A percentile compares a stretch with the other conserved stretches of the same genome.
These are phyloP conservation scores for Phytophthora kernoviae DNA, from an alignment of 352 stramenopile genomes.

Conservation along the genomic window DNA sequence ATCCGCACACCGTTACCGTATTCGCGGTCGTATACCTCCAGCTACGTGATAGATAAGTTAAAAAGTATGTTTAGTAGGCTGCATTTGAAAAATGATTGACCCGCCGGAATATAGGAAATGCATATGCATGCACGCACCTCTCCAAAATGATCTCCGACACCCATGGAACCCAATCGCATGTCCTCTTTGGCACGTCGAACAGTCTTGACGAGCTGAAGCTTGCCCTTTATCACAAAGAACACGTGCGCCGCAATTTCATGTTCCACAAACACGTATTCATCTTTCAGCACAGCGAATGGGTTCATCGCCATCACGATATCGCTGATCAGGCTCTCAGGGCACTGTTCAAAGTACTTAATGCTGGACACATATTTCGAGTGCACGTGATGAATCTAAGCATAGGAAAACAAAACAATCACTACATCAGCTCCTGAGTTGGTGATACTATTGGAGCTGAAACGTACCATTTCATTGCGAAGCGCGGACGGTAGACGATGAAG, in stretches of 20 bases:
- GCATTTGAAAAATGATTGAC: too few species aligned
- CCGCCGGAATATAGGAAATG: too few species aligned
- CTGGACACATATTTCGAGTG: slow-evolving; percentile 70
- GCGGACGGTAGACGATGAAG: slow-evolving; percentile 69
- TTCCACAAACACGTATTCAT: slow-evolving; percentile 82
- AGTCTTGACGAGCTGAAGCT: slow-evolving; percentile 67
- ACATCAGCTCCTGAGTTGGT: slow-evolving; percentile 4
- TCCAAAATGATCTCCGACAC: slow-evolving; percentile 78
- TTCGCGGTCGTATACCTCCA: slow-evolving; percentile 84
- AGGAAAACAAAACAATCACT: neutral
- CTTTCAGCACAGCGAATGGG: slow-evolving; percentile 74
- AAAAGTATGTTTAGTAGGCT: too few species aligned
- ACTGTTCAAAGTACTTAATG: slow-evolving; percentile 75
- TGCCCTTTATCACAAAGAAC: slow-evolving; percentile 85
- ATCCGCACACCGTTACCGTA: slow-evolving; percentile 86
- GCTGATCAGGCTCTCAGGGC: slow-evolving; percentile 81
- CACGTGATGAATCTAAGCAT: slow-evolving; percentile 70
- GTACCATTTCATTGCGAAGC: slow-evolving; percentile 83
- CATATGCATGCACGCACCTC: slow-evolving; percentile 47
- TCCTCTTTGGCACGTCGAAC: slow-evolving; percentile 49
- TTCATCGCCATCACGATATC: slow-evolving; percentile 86
- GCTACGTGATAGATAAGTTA: slow-evolving; percentile 22
- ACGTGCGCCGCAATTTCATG: slow-evolving; percentile 86
- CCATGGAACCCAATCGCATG: slow-evolving; percentile 46
- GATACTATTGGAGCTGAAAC: neutral